Evolutionary conservation across 179 eudicot genomes (phyloP).

Genomic region (Silene coronaria): DNA sequence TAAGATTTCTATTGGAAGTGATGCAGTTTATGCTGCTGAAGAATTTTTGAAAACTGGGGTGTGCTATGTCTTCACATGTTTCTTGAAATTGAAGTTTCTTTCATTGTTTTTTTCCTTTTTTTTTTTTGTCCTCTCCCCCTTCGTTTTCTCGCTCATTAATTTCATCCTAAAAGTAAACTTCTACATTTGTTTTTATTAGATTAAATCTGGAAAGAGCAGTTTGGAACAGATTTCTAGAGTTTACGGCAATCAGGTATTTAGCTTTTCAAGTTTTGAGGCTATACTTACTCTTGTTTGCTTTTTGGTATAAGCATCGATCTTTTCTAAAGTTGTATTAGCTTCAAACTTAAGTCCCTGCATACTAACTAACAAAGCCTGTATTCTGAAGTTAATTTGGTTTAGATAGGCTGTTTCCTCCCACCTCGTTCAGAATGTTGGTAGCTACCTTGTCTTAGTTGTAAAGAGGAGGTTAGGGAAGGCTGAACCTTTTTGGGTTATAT

Average conservation of each 20-base stretch:
- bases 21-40: conserved; percentile 97
- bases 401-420: background rate
- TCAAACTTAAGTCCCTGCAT: background rate
- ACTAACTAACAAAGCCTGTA: background rate
- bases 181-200: conserved; percentile 33
- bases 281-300: background rate
- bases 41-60: conserved; percentile 78
- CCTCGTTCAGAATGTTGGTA: background rate
- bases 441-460: background rate
- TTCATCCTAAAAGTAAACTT: background rate
- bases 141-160: background rate
- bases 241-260: conserved; percentile 82
- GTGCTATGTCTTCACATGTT: conserved; percentile 18
- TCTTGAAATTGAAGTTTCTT: conserved; percentile 2
- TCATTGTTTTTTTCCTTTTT: background rate
- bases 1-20: conserved; percentile 93
- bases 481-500: background rate
- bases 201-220: conserved; percentile 81
- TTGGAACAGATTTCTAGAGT: conserved; percentile 88
- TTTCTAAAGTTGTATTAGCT: background rate
- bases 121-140: too few relatives aligned
- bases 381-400: background rate
- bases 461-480: background rate
- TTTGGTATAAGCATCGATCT: background rate
- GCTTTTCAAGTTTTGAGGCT: background rate